Base-by-base conservation (phyloP, 2,329 filamentous ascomycete species). In the Hawksworthiomyces lignivorus region DNA sequence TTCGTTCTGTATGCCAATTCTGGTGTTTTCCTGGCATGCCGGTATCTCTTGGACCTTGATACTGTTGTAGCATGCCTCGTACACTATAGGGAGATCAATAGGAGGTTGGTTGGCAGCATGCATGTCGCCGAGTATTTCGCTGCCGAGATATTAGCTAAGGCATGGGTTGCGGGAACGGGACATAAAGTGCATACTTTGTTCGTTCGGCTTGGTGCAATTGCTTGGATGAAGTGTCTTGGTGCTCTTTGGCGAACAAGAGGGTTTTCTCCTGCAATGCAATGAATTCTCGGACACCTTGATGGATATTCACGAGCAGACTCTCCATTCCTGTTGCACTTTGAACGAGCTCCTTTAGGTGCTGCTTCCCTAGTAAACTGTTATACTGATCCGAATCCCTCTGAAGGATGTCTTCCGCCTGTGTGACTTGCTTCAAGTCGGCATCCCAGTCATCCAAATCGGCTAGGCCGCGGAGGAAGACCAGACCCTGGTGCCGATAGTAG, bases 391-490 rank as follows among this genome's bases (percentile, higher is more conserved):
- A 18, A 12, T 41, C 39, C 9, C 7, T 22, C 5, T 27, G 17
- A 5, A 41, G 26, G 4, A 15, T n/a, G 19, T 41, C 43, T 39
- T 64, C 61, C n/a, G 52, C 50, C 11, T 52, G 44, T 19, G 50
- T 50, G 40, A 66, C 52, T n/a, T 28, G 30, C 10, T 54, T 44
- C 8, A 64, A 36, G 42, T 54, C 37, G 15, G 52, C 50, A 18
- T 52, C 52, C 63, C 61, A 67, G 43, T 63, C 55, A 46, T 67
- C 56, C 4, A 58, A 41, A 19, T 55, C 55, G 7, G 58, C 7
- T 4, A 62, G 36, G 34, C 56, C 54, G 20, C 57, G 47, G 14
- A 61, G 36, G 29, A 64, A 54, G 9, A 49, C 51, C 7, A 51
- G 12, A 6, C 46, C 36, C 30, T 49, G 54, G 21, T 59, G 53